A percentile compares a stretch with the other conserved stretches of the same genome.
These are phyloP conservation scores for Thymus quinquecostatus DNA, from an alignment of 257 asterid genomes.

Conservation along the genomic window DNA sequence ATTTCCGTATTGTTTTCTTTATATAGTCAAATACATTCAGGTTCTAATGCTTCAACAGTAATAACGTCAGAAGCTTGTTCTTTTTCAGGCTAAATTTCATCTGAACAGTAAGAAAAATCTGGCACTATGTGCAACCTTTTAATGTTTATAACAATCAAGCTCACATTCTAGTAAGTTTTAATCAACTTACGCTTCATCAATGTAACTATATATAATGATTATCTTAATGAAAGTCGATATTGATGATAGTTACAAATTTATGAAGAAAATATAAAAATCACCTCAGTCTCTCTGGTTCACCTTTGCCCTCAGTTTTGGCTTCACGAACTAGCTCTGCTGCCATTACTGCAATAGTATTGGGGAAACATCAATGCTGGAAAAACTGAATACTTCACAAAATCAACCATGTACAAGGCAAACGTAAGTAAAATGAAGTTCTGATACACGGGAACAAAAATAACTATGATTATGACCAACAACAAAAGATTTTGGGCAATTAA, in stretches of 20 bases:
- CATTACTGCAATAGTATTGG: slow-evolving; percentile 66
- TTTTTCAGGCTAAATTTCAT: not conserved
- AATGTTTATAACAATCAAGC: slow-evolving; percentile 12
- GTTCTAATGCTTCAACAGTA: not conserved
- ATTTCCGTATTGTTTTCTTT: slow-evolving; percentile 1
- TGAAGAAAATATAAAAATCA: slow-evolving; percentile 28
- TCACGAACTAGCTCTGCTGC: slow-evolving; percentile 95
- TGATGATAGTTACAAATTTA: slow-evolving; percentile 4
- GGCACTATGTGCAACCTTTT: not conserved
- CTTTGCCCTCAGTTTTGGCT: slow-evolving; percentile 60
- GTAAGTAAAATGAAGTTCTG: not conserved
- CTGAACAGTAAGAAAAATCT: not conserved
- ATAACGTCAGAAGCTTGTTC: not conserved
- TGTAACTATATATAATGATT: not conserved
- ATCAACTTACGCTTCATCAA: slow-evolving; percentile 3
- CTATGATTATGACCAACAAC: not conserved
- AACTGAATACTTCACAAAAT: slow-evolving; percentile 14
- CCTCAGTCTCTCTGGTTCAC: slow-evolving; percentile 86
- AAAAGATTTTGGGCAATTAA: not conserved
- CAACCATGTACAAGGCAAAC: not conserved
- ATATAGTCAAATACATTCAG: not conserved
- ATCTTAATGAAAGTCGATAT: not conserved
- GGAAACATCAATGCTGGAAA: slow-evolving; percentile 17
- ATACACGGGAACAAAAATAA: not conserved
- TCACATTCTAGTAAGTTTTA: not conserved